Conservation (phyloP, 345 rosid species). For the Adansonia digitata region DNA sequence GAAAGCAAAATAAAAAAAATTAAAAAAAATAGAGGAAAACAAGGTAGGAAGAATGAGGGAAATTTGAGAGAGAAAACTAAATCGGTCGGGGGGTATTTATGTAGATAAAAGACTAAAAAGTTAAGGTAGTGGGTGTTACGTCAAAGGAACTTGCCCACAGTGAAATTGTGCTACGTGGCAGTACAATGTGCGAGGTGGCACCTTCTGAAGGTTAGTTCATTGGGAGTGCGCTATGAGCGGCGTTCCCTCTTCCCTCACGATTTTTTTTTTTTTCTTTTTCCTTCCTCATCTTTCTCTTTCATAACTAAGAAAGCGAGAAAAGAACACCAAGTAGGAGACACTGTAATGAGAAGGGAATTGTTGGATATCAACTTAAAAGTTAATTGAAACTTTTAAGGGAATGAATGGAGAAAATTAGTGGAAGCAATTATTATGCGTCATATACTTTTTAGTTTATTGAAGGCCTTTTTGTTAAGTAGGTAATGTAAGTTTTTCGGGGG, state of each 20-base stretch:
- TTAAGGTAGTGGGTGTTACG: constrained; percentile 54
- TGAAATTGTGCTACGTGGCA: constrained; percentile 46
- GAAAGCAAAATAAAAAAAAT: too few species aligned
- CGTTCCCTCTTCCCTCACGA: not conserved
- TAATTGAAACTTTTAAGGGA: not conserved
- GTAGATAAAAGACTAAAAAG: constrained; percentile 22
- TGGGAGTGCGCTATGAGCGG: not conserved
- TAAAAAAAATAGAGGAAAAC: too few species aligned
- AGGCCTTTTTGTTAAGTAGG: too few species aligned
- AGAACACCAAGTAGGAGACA: not conserved
- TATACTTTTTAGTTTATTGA: too few species aligned
- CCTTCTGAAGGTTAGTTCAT: not conserved
- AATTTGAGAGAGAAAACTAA: constrained; percentile 1
- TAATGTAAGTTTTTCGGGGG: too few species aligned
- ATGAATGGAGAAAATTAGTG: not conserved
- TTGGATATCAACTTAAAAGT: not conserved
- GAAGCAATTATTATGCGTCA: constrained; percentile 1
- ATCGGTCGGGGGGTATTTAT: constrained; percentile 31
- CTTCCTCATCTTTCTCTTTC: not conserved
- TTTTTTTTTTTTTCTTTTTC: not conserved
- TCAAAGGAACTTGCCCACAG: constrained; percentile 31
- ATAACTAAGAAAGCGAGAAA: not conserved
- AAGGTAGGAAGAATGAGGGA: not conserved
- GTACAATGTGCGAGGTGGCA: constrained; percentile 35
- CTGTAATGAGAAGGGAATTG: not conserved